Percentiles rank a stretch among this genome's conserved stretches.
Evolutionary conservation across 2,329 filamentous ascomycete genomes (phyloP).

Genomic region (Septoria linicola): DNA sequence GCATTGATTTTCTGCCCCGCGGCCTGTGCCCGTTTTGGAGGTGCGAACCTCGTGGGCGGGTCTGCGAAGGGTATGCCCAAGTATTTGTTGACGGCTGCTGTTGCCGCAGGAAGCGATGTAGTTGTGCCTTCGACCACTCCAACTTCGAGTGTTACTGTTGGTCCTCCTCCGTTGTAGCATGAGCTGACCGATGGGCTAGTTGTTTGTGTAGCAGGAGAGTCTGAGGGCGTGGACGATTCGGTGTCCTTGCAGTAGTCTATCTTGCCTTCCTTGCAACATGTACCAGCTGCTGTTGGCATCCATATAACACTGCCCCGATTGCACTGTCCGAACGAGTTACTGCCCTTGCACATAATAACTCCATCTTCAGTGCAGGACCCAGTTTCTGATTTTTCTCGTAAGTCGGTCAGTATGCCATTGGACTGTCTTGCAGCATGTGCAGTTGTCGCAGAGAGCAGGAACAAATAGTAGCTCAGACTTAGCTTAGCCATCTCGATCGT

Average conservation of each 20-base stretch:
- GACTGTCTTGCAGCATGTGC: background rate
- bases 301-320: constrained; percentile 43
- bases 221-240: background rate
- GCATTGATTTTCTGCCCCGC: constrained; percentile 31
- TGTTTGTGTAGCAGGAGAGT: background rate
- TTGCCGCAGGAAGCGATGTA: constrained; percentile 34
- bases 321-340: constrained; percentile 44
- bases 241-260: constrained; percentile 11
- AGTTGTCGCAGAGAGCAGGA: background rate
- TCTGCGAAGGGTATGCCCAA: constrained; percentile 39
- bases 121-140: constrained; percentile 34
- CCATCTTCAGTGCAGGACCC: constrained; percentile 4
- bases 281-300: constrained; percentile 45
- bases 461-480: background rate
- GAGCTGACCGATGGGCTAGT: background rate
- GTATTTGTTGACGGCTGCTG: constrained; percentile 37
- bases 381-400: background rate
- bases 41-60: constrained; percentile 36
- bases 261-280: constrained; percentile 37
- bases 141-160: constrained; percentile 34
- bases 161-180: constrained; percentile 12
- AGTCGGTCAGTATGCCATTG: background rate
- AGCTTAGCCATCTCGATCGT: background rate
- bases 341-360: constrained; percentile 41
- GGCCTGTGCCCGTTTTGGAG: constrained; percentile 27